Evolutionary conservation across 2,329 filamentous ascomycete genomes (phyloP).

Genomic region (Metarhizium robertsii): DNA sequence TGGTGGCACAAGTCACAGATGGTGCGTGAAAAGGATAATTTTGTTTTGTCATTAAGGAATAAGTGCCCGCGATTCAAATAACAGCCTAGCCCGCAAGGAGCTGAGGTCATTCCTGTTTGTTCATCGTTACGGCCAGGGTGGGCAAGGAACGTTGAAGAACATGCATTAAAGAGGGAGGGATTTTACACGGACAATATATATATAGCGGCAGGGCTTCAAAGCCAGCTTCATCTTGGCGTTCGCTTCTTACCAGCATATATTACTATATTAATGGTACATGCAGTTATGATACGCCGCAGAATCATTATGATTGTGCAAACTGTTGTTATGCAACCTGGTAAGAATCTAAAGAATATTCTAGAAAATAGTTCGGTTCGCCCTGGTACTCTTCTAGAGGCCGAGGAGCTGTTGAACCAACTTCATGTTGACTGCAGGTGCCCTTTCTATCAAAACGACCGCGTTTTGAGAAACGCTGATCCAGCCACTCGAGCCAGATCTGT

Average conservation of each 20-base stretch:
- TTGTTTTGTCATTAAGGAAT: not conserved
- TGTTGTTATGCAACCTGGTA: slow-evolving; percentile 6
- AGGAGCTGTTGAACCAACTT: slow-evolving; percentile 6
- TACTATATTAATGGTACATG: slow-evolving; percentile 1
- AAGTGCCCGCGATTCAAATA: not conserved
- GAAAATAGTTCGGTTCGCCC: slow-evolving; percentile 4
- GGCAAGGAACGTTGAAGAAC: not conserved
- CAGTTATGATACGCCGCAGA: not conserved
- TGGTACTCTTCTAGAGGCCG: slow-evolving; percentile 8
- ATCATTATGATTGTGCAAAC: not conserved
- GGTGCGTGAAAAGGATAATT: slow-evolving; percentile 4
- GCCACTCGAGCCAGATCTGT: slow-evolving; percentile 16
- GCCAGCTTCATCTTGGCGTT: not conserved
- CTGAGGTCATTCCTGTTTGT: not conserved
- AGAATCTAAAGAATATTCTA: slow-evolving; percentile 3
- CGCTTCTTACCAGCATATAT: not conserved
- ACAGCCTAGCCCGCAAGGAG: not conserved
- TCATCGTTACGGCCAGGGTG: not conserved
- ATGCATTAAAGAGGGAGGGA: not conserved
- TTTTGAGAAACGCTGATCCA: slow-evolving; percentile 11
- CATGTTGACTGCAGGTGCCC: not conserved
- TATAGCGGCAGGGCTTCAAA: not conserved
- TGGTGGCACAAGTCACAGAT: slow-evolving; percentile 36
- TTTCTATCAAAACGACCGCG: not conserved
- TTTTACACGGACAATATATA: not conserved